A percentile compares a stretch with the other conserved stretches of the same genome.
These are phyloP conservation scores for Trametes polyzona DNA, from an alignment of 1,284 basidiomycete genomes.

Conservation along the genomic window DNA sequence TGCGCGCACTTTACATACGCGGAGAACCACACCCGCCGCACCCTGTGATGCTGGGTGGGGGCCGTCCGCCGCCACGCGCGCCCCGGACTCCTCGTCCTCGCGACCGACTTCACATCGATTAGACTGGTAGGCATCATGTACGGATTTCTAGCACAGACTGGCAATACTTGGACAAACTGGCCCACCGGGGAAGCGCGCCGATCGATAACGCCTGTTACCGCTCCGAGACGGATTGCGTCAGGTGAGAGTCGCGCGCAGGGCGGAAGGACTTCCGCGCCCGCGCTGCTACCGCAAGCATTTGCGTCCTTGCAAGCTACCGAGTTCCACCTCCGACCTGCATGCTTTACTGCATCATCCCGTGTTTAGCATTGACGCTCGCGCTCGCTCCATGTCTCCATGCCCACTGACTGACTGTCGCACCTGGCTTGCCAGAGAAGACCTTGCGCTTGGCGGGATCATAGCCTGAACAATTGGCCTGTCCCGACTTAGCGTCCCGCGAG, in stretches of 20 bases:
- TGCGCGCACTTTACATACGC: constrained; percentile 17
- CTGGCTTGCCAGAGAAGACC: background rate
- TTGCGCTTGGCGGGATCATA: background rate
- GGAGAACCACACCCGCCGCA: constrained; percentile 11
- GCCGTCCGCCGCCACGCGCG: constrained; percentile 9
- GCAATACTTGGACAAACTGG: constrained; percentile 17
- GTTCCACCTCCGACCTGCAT: background rate
- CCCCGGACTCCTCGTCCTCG: constrained; percentile 1
- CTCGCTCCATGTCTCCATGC: background rate
- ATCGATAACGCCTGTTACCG: constrained; percentile 15
- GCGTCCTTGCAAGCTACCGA: constrained; percentile 7
- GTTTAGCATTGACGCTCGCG: too few species aligned
- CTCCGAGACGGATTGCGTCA: constrained; percentile 11
- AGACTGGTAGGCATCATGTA: constrained; percentile 18
- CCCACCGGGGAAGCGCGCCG: constrained; percentile 4
- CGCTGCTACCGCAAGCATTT: background rate
- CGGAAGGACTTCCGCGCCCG: background rate
- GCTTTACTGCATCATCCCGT: too few species aligned
- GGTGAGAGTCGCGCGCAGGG: constrained; percentile 6
- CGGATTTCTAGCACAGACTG: constrained; percentile 4
- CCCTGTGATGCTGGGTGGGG: constrained; percentile 12
- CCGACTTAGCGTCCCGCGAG: background rate
- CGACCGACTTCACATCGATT: constrained; percentile 16
- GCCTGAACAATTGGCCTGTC: background rate
- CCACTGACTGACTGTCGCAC: too few species aligned